Percentiles rank a stretch among this genome's conserved stretches.
phyloP scores from a whole-genome alignment of 345 rosid genomes.

The Linum lewisii region DNA sequence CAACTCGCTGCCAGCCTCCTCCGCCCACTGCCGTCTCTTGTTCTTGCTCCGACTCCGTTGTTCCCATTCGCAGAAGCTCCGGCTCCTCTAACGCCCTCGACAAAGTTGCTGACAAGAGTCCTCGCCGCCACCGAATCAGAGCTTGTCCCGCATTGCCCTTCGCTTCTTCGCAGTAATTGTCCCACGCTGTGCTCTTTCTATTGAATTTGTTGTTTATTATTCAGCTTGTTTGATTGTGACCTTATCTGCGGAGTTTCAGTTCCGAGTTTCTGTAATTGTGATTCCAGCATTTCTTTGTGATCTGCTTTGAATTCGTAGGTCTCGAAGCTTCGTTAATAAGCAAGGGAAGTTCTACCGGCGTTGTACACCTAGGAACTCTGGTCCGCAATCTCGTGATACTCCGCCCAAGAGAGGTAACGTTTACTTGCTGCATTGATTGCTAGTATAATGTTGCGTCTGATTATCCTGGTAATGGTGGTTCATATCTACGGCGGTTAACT shows the following conservation, averaged over 20 bases:
- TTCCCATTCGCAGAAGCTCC: slow-evolving; percentile 35
- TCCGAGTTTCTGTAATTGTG: not conserved
- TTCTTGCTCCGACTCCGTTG: slow-evolving; percentile 50
- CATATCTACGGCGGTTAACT: slow-evolving; percentile 2
- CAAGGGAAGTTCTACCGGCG: slow-evolving; percentile 76
- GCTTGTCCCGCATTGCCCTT: slow-evolving; percentile 63
- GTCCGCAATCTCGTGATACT: slow-evolving; percentile 84
- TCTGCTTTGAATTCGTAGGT: slow-evolving; percentile 27
- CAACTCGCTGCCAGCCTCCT: slow-evolving; percentile 12
- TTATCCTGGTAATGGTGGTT: not conserved
- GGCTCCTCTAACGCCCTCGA: slow-evolving; percentile 29
- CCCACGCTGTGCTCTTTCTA: not conserved
- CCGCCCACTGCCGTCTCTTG: slow-evolving; percentile 30
- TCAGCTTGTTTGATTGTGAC: not conserved
- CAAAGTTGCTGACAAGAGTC: slow-evolving; percentile 45
- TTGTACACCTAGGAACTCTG: slow-evolving; percentile 70
- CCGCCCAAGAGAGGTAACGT: slow-evolving; percentile 85
- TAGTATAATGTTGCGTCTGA: not conserved
- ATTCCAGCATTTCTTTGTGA: not conserved
- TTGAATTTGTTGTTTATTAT: not conserved
- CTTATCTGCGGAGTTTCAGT: not conserved
- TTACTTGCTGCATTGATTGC: not conserved
- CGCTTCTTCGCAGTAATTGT: slow-evolving; percentile 62
- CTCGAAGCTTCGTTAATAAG: slow-evolving; percentile 42
- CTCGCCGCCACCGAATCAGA: slow-evolving; percentile 43